Conservation (phyloP, 1,284 basidiomycete species). For the Cryptococcus sp. region DNA sequence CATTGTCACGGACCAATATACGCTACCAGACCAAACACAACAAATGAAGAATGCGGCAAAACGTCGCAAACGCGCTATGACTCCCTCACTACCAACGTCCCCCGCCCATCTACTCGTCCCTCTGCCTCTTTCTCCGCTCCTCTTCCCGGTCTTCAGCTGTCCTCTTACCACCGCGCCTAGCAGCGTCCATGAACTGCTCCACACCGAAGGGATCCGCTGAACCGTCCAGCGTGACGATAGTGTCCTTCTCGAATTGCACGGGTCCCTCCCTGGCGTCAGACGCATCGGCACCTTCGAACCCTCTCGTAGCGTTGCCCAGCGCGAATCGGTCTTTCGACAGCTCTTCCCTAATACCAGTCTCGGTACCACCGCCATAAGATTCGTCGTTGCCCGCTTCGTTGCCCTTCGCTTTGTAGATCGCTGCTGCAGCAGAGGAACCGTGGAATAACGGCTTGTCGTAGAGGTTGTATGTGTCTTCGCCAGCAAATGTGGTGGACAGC, state of each 20-base stretch:
- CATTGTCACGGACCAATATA: conserved; percentile 1
- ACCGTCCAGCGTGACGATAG: conserved; percentile 54
- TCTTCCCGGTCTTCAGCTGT: conserved; percentile 55
- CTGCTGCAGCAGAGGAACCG: conserved; percentile 91
- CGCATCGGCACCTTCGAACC: conserved; percentile 73
- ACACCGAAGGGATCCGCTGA: conserved; percentile 90
- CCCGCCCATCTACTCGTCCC: conserved; percentile 14
- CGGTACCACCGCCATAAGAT: conserved; percentile 88
- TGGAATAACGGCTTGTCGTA: conserved; percentile 96
- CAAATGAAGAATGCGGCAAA: neutral
- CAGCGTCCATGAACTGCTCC: conserved; percentile 95
- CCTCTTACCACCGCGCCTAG: conserved; percentile 89
- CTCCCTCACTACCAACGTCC: neutral
- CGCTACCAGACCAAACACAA: neutral
- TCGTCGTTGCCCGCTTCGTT: conserved; percentile 77
- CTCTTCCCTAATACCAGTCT: conserved; percentile 86
- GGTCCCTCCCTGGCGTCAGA: conserved; percentile 80
- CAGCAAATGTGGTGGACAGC: conserved; percentile 75
- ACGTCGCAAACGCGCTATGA: neutral
- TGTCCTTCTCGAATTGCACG: conserved; percentile 99
- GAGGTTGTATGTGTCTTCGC: conserved; percentile 88
- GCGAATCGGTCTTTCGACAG: conserved; percentile 93
- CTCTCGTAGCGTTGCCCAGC: conserved; percentile 75
- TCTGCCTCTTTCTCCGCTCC: conserved; percentile 25
- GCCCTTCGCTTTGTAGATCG: conserved; percentile 93